phyloP scores from a whole-genome alignment of 2,329 filamentous ascomycete genomes.

The Chlorencoelia australis region DNA sequence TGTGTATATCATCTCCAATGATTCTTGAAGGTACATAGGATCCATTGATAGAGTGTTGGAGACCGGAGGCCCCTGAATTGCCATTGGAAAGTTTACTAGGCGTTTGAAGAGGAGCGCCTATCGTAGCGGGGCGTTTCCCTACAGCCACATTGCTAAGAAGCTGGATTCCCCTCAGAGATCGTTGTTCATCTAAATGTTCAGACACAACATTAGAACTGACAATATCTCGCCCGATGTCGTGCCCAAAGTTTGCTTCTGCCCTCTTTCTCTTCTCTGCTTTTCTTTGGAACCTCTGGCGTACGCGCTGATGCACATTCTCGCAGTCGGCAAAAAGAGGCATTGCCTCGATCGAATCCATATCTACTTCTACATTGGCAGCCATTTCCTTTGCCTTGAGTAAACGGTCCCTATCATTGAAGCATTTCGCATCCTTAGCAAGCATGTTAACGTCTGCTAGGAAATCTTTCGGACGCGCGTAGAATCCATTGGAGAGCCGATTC shows the following conservation, averaged over 20 bases:
- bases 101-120: constrained; percentile 31
- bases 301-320: constrained; percentile 68
- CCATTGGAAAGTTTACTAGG: constrained; percentile 51
- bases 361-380: constrained; percentile 85
- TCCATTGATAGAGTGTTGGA: constrained; percentile 42
- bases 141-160: too few species aligned
- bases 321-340: constrained; percentile 63
- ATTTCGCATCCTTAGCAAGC: constrained; percentile 74
- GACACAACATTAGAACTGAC: constrained; percentile 43
- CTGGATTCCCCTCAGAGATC: too few species aligned
- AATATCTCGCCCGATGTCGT: constrained; percentile 12
- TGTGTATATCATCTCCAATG: constrained; percentile 45
- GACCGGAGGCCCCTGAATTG: constrained; percentile 30
- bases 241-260: constrained; percentile 36
- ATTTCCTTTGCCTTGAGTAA: constrained; percentile 85
- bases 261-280: constrained; percentile 52
- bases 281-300: constrained; percentile 53
- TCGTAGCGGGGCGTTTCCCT: constrained; percentile 28
- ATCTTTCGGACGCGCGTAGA: constrained; percentile 82
- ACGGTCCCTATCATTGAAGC: constrained; percentile 71
- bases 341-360: constrained; percentile 67
- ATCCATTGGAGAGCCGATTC: constrained; percentile 92
- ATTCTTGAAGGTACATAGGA: constrained; percentile 35
- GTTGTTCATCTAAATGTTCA: too few species aligned
- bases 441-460: constrained; percentile 82